Evolutionary conservation across 1,284 basidiomycete genomes (phyloP).

Genomic region (Irpex lacteus): DNA sequence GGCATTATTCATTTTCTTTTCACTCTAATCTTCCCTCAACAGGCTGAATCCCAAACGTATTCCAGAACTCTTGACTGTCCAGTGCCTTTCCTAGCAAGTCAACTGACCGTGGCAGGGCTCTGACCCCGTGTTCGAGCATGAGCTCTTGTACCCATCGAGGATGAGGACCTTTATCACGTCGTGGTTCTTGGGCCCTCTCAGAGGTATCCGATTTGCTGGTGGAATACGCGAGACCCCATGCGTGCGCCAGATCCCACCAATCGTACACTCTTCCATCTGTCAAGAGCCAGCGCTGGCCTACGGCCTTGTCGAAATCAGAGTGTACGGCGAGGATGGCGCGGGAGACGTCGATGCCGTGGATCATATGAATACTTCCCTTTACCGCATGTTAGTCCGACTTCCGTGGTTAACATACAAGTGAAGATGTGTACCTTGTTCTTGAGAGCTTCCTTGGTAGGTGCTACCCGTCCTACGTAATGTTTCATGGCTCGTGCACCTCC

Average conservation of each 20-base stretch:
- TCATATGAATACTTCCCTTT: constrained; percentile 57
- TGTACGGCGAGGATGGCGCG: constrained; percentile 56
- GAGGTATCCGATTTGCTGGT: constrained; percentile 5
- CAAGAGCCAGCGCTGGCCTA: constrained; percentile 53
- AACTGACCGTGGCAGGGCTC: constrained; percentile 49
- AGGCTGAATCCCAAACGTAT: constrained; percentile 36
- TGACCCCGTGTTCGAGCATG: constrained; percentile 49
- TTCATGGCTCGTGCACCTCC: constrained; percentile 46
- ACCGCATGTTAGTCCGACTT: not conserved
- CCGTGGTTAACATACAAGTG: not conserved
- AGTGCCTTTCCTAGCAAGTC: constrained; percentile 49
- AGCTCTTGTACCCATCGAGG: constrained; percentile 54
- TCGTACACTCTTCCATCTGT: constrained; percentile 61
- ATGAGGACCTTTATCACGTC: constrained; percentile 18
- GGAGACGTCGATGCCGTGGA: constrained; percentile 57
- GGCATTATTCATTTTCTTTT: not conserved
- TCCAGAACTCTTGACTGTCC: constrained; percentile 64
- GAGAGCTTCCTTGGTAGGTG: constrained; percentile 52
- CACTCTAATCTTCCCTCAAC: constrained; percentile 18
- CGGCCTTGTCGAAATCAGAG: constrained; percentile 36
- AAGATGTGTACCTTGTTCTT: constrained; percentile 40
- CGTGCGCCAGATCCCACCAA: constrained; percentile 65
- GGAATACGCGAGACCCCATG: constrained; percentile 38
- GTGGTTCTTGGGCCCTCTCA: not conserved
- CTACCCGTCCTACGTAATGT: constrained; percentile 52